Percentiles rank a stretch among this genome's conserved stretches.
These are phyloP conservation scores for Acer saccharum DNA, from an alignment of 345 rosid genomes.

Conservation along the genomic window DNA sequence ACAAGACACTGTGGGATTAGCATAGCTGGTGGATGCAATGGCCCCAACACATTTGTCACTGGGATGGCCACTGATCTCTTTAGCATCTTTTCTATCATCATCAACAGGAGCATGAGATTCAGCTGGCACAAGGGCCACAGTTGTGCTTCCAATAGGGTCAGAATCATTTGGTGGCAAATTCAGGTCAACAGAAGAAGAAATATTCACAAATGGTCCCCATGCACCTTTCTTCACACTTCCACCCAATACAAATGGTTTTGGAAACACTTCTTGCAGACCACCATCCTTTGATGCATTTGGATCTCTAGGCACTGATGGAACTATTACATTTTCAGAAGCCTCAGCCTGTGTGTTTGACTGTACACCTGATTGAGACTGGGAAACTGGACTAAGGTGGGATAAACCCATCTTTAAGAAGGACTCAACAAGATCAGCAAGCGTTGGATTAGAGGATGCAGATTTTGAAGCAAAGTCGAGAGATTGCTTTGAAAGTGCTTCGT, in stretches of 20 bases:
- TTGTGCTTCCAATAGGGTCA: conserved; percentile 19
- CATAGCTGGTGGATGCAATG: conserved; percentile 17
- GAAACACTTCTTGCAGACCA: conserved; percentile 18
- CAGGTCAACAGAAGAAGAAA: conserved; percentile 38
- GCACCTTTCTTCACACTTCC: conserved; percentile 16
- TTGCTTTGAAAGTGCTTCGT: conserved; percentile 49
- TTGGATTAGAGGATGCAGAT: conserved; percentile 47
- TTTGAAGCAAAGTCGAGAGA: conserved; percentile 60
- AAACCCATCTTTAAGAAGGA: conserved; percentile 44
- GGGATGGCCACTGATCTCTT: conserved; percentile 13
- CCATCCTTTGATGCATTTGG: conserved; percentile 23
- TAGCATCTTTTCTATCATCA: conserved; percentile 30
- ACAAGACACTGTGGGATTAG: conserved; percentile 14
- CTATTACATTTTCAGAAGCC: conserved; percentile 23
- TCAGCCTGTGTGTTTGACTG: conserved; percentile 16
- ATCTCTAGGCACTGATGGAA: conserved; percentile 26
- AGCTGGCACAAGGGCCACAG: neutral
- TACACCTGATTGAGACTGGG: conserved; percentile 22
- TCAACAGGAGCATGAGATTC: neutral
- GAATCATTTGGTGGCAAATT: conserved; percentile 35
- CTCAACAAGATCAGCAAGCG: conserved; percentile 41
- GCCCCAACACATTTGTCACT: conserved; percentile 21
- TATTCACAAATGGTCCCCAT: conserved; percentile 10
- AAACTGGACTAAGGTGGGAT: conserved; percentile 21
- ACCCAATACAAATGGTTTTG: conserved; percentile 6